phyloP scores from a whole-genome alignment of 352 stramenopile species.

The Globisporangium mamillatum region DNA sequence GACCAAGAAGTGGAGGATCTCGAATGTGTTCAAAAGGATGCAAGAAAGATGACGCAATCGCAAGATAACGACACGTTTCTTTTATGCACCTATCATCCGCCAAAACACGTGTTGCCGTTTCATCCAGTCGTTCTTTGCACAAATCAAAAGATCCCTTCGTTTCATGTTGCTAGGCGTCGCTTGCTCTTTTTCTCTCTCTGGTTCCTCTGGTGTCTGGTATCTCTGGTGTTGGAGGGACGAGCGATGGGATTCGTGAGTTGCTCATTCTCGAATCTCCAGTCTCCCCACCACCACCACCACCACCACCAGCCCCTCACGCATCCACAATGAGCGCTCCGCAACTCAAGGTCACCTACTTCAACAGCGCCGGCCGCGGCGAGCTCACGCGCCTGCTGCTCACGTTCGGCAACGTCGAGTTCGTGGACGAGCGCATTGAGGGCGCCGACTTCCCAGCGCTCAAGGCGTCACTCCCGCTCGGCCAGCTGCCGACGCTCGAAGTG shows the following conservation, averaged over 20 bases:
- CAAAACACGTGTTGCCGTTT: too few species aligned
- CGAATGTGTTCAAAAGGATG: too few species aligned
- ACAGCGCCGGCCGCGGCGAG: slow-evolving; percentile 46
- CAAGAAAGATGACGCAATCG: too few species aligned
- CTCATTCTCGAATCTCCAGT: background rate
- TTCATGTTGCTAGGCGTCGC: background rate
- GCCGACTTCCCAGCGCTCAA: slow-evolving; percentile 54
- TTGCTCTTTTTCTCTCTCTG: background rate
- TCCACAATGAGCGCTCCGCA: slow-evolving; percentile 13
- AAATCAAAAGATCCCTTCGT: too few species aligned
- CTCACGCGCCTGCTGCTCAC: slow-evolving; percentile 53
- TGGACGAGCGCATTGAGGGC: slow-evolving; percentile 47
- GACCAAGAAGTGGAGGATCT: too few species aligned
- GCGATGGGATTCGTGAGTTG: background rate
- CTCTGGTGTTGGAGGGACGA: background rate
- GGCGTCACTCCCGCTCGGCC: slow-evolving; percentile 42
- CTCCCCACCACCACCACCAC: background rate
- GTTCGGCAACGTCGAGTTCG: slow-evolving; percentile 54
- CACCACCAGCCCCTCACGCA: background rate
- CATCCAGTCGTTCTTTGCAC: too few species aligned
- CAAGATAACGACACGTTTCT: too few species aligned
- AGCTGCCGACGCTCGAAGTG: slow-evolving; percentile 50
- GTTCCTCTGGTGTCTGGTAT: background rate
- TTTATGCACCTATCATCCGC: too few species aligned
- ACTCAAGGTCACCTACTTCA: slow-evolving; percentile 77